Conservation (phyloP, 306 rosid genomes). For the Quercus gilva region DNA sequence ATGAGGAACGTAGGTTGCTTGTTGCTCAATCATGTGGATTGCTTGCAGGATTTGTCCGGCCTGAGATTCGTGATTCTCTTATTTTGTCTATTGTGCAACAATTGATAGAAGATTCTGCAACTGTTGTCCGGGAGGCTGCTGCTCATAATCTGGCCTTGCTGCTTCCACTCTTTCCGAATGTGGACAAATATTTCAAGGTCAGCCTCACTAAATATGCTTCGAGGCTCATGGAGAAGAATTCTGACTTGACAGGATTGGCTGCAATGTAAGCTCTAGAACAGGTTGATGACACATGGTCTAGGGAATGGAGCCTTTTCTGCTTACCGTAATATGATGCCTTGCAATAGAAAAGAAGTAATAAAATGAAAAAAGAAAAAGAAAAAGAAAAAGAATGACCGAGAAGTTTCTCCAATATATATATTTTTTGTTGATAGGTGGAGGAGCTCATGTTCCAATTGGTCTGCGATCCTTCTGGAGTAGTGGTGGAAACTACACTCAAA, state of each 20-base stretch:
- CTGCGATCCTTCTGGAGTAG: constrained; percentile 95
- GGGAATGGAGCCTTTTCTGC: constrained; percentile 70
- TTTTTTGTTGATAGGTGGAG: constrained; percentile 73
- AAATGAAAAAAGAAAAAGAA: constrained; percentile 13
- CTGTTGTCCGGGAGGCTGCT: constrained; percentile 95
- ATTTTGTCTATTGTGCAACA: constrained; percentile 93
- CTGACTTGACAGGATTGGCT: constrained; percentile 98
- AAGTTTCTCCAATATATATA: constrained; percentile 36
- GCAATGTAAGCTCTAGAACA: constrained; percentile 96
- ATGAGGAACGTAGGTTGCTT: constrained; percentile 96
- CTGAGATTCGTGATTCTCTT: constrained; percentile 96
- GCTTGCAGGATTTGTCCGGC: constrained; percentile 94
- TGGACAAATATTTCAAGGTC: constrained; percentile 99
- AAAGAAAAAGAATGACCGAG: constrained; percentile 8
- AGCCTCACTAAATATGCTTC: constrained; percentile 99
- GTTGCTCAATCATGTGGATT: constrained; percentile 99
- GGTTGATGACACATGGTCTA: constrained; percentile 81
- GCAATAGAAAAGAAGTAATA: constrained; percentile 24
- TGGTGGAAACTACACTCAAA: constrained; percentile 81
- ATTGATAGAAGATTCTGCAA: constrained; percentile 87
- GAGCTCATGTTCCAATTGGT: constrained; percentile 93
- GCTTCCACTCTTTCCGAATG: constrained; percentile 90
- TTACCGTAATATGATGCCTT: constrained; percentile 43
- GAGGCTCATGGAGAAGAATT: constrained; percentile 99
- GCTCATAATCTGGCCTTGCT: constrained; percentile 91